These are phyloP conservation scores for Fusarium sp. DNA, from an alignment of 2,329 filamentous ascomycete genomes.

Conservation along the genomic window DNA sequence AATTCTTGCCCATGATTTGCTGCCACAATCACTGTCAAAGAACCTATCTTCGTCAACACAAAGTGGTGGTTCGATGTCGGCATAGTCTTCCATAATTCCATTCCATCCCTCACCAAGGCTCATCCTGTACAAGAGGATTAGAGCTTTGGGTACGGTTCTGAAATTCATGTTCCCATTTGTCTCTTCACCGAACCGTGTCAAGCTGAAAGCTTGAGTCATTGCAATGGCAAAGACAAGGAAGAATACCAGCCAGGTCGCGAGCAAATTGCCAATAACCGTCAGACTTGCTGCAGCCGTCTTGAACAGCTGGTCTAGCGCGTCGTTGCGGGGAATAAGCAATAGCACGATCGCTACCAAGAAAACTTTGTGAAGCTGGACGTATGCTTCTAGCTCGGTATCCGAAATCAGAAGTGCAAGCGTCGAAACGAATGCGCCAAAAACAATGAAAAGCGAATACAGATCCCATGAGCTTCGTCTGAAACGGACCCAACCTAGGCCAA, in stretches of 20 bases:
- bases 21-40: slow-evolving; percentile 92
- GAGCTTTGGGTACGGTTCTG: slow-evolving; percentile 89
- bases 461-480: slow-evolving; percentile 97
- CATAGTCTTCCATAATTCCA: slow-evolving; percentile 94
- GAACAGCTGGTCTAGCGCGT: slow-evolving; percentile 97
- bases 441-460: slow-evolving; percentile 83
- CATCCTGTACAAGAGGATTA: slow-evolving; percentile 93
- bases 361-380: slow-evolving; percentile 89
- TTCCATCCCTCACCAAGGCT: slow-evolving; percentile 98
- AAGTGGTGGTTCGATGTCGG: slow-evolving; percentile 79
- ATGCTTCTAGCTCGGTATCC: slow-evolving; percentile 68
- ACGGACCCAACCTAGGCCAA: slow-evolving; percentile 90
- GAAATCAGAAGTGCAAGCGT: slow-evolving; percentile 83
- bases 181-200: slow-evolving; percentile 84
- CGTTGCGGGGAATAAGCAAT: slow-evolving; percentile 93
- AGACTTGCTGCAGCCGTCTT: slow-evolving; percentile 97
- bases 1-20: slow-evolving; percentile 85
- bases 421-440: slow-evolving; percentile 80
- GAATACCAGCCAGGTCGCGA: slow-evolving; percentile 97
- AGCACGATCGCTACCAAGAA: slow-evolving; percentile 92
- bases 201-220: slow-evolving; percentile 92
- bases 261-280: slow-evolving; percentile 86
- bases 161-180: slow-evolving; percentile 89
- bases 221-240: slow-evolving; percentile 98
- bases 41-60: slow-evolving; percentile 81